These are phyloP conservation scores for Bonia amplexicaulis DNA, from an alignment of 176 grass and related monocot species.

Conservation along the genomic window DNA sequence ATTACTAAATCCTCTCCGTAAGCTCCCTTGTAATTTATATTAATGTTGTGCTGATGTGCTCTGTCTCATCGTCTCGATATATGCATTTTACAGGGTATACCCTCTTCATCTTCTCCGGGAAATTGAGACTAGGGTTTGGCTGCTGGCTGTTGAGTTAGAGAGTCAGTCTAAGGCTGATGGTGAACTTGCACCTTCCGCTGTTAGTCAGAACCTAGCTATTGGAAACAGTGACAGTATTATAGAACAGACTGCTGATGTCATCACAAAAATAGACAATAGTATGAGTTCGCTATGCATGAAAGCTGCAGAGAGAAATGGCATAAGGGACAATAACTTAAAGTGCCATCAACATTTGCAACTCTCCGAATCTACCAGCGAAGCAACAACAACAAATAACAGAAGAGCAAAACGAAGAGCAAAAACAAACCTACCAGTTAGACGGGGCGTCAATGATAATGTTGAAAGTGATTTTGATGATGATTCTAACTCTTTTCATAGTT, in stretches of 20 bases:
- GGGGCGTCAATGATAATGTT: constrained; percentile 41
- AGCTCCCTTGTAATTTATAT: constrained; percentile 31
- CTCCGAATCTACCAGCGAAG: constrained; percentile 44
- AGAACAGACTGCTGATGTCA: constrained; percentile 85
- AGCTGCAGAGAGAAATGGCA: constrained; percentile 57
- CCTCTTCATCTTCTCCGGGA: constrained; percentile 91
- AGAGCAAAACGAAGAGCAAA: constrained; percentile 74
- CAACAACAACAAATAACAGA: constrained; percentile 46
- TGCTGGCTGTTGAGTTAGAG: constrained; percentile 93
- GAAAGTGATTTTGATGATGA: constrained; percentile 62
- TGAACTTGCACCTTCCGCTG: constrained; percentile 43
- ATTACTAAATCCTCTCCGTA: constrained; percentile 87
- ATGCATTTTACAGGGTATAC: constrained; percentile 62
- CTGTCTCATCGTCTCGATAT: constrained; percentile 5
- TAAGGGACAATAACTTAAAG: constrained; percentile 41
- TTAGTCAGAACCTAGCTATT: constrained; percentile 55
- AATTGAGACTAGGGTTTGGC: constrained; percentile 98
- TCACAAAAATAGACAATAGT: constrained; percentile 89
- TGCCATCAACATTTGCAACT: constrained; percentile 35
- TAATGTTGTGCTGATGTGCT: not conserved
- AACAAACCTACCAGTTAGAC: constrained; percentile 50
- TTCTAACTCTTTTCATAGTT: constrained; percentile 31
- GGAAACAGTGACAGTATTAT: constrained; percentile 68
- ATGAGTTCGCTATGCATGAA: constrained; percentile 59
- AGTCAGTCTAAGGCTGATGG: constrained; percentile 59